These are phyloP conservation scores for Setaria viridis DNA, from an alignment of 202 grass and related monocot genomes.

Conservation along the genomic window DNA sequence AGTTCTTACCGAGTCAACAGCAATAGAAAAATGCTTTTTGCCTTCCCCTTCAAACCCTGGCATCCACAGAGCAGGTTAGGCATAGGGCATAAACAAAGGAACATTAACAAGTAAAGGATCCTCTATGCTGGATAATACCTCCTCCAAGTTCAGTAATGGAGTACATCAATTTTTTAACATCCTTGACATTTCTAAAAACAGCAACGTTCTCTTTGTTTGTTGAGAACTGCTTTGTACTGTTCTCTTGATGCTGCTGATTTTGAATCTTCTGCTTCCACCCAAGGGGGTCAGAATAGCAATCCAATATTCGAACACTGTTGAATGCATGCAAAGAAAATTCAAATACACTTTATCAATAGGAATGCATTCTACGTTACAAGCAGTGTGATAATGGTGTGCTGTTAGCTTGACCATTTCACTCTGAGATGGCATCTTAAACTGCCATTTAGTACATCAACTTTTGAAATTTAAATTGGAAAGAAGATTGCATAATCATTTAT, in stretches of 20 bases:
- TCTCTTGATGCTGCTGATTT: slow-evolving; percentile 34
- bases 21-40: slow-evolving; percentile 69
- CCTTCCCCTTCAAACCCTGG: slow-evolving; percentile 67
- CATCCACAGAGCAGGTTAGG: slow-evolving; percentile 22
- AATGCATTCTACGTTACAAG: slow-evolving; percentile 31
- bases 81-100: slow-evolving; percentile 35
- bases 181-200: slow-evolving; percentile 64
- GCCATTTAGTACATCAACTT: not conserved
- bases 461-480: not conserved
- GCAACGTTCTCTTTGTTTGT: slow-evolving; percentile 40
- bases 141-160: slow-evolving; percentile 66
- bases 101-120: not conserved
- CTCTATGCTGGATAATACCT: slow-evolving; percentile 49
- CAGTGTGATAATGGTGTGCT: not conserved
- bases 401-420: slow-evolving; percentile 4
- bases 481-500: not conserved
- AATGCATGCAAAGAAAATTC: slow-evolving; percentile 24
- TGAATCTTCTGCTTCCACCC: slow-evolving; percentile 75
- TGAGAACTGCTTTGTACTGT: slow-evolving; percentile 22
- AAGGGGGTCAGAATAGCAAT: slow-evolving; percentile 89
- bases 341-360: slow-evolving; percentile 9
- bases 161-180: slow-evolving; percentile 60
- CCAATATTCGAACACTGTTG: slow-evolving; percentile 68
- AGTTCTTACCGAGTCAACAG: slow-evolving; percentile 74
- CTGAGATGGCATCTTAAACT: not conserved